phyloP scores from a whole-genome alignment of 805 yeast species.

The Yamadazyma laniorum region DNA sequence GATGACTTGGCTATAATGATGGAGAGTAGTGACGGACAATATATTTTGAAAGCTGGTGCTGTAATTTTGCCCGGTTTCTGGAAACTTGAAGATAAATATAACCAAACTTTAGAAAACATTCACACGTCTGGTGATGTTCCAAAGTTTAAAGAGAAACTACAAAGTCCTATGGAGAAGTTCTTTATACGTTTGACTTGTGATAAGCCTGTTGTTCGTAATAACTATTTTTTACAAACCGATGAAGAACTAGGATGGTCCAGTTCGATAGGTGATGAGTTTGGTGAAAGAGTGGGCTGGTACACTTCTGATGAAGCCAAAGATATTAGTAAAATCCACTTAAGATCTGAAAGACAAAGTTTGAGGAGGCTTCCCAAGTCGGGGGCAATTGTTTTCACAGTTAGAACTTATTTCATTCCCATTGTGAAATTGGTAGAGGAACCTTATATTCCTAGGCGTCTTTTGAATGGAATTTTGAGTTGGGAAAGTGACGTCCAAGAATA shows the following conservation, averaged over 20 bases:
- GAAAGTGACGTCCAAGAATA: conserved; percentile 56
- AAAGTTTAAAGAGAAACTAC: conserved; percentile 55
- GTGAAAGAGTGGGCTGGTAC: conserved; percentile 59
- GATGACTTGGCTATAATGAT: conserved; percentile 70
- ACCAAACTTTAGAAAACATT: conserved; percentile 53
- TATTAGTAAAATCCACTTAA: conserved; percentile 48
- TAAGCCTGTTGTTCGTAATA: conserved; percentile 64
- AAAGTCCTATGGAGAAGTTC: conserved; percentile 65
- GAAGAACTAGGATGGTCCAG: conserved; percentile 61
- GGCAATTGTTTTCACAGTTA: conserved; percentile 55
- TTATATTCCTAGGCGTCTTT: conserved; percentile 56
- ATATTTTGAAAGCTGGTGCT: conserved; percentile 58
- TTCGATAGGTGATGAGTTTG: conserved; percentile 58
- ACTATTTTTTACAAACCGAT: conserved; percentile 65
- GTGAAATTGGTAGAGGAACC: conserved; percentile 57
- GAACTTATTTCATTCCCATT: conserved; percentile 62
- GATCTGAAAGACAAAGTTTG: conserved; percentile 65
- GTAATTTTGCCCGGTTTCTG: conserved; percentile 68
- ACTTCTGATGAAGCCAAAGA: conserved; percentile 53
- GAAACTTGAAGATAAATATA: conserved; percentile 61
- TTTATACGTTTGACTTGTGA: conserved; percentile 56
- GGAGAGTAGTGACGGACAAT: conserved; percentile 57
- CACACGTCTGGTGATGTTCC: conserved; percentile 72
- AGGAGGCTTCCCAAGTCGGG: conserved; percentile 61
- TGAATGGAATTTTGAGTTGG: conserved; percentile 62